Percentiles rank a stretch among this genome's conserved stretches.
phyloP scores from a whole-genome alignment of 345 rosid genomes.

The Citrus reticulata region DNA sequence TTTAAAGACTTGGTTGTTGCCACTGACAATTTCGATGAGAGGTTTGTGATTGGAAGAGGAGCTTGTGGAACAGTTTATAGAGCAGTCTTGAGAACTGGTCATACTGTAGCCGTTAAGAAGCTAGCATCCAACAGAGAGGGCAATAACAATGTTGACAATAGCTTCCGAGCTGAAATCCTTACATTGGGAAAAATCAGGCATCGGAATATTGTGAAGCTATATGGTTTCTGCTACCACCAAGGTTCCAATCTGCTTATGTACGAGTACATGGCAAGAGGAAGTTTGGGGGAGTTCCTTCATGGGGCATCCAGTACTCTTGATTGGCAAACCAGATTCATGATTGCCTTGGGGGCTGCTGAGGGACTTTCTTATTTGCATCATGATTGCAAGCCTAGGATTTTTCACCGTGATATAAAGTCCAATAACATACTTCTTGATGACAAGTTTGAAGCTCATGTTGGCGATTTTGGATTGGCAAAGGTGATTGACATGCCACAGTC shows the following conservation, averaged over 20 bases:
- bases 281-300: conserved; percentile 77
- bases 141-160: conserved; percentile 57
- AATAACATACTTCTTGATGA: conserved; percentile 79
- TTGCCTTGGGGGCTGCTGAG: conserved; percentile 82
- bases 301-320: conserved; percentile 49
- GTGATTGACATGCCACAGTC: conserved; percentile 87
- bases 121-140: conserved; percentile 78
- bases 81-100: conserved; percentile 62
- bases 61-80: conserved; percentile 89
- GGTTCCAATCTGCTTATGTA: conserved; percentile 85
- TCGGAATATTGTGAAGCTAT: conserved; percentile 84
- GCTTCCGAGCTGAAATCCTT: conserved; percentile 78
- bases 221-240: conserved; percentile 83
- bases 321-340: conserved; percentile 71
- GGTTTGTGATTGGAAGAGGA: conserved; percentile 77
- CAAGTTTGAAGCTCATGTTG: conserved; percentile 83
- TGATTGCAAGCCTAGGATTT: conserved; percentile 83
- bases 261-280: conserved; percentile 65
- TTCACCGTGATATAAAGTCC: conserved; percentile 89
- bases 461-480: conserved; percentile 91
- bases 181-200: conserved; percentile 85
- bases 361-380: conserved; percentile 86
- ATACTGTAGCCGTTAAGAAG: conserved; percentile 75
- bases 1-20: conserved; percentile 71
- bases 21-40: conserved; percentile 68